Conservation (phyloP, 2,329 filamentous ascomycete species). For the Neonectria sp. region DNA sequence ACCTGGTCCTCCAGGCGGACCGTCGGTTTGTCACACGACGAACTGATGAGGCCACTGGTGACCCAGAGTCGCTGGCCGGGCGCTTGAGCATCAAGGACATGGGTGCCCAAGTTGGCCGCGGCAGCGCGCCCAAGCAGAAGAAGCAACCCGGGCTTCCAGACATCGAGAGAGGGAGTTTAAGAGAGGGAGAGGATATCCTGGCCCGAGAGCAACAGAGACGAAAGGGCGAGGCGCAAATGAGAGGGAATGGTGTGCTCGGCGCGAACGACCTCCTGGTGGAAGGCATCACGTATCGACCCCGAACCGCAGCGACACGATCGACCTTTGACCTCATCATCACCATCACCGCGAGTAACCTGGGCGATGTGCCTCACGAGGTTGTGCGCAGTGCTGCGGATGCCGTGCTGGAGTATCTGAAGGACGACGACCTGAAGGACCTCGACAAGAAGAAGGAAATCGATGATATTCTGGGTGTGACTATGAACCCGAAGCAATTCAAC, state of each 20-base stretch:
- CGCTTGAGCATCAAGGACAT: conserved; percentile 95
- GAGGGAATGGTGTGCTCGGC: conserved; percentile 84
- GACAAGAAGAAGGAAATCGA: conserved; percentile 99
- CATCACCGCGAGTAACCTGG: conserved; percentile 88
- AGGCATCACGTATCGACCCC: conserved; percentile 91
- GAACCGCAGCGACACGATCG: conserved; percentile 90
- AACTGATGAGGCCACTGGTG: conserved; percentile 94
- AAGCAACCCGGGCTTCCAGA: conserved; percentile 78
- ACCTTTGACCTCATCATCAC: conserved; percentile 96
- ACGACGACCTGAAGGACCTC: conserved; percentile 95
- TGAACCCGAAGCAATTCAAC: conserved; percentile 94
- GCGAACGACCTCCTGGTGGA: conserved; percentile 90
- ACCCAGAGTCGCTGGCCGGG: conserved; percentile 96
- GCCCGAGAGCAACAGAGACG: conserved; percentile 89
- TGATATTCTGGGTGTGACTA: conserved; percentile 86
- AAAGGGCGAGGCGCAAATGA: conserved; percentile 80
- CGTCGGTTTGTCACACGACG: conserved; percentile 93
- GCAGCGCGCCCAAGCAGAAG: conserved; percentile 85
- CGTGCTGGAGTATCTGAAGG: conserved; percentile 91
- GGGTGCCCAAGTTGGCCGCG: conserved; percentile 87
- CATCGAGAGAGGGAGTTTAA: conserved; percentile 81
- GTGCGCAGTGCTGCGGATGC: conserved; percentile 95
- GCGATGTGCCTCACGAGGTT: conserved; percentile 93
- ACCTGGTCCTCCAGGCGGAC: conserved; percentile 99
- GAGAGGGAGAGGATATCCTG: conserved; percentile 87